Base-by-base conservation (phyloP, 129 eudicot genomes). In the Centella asiatica region DNA sequence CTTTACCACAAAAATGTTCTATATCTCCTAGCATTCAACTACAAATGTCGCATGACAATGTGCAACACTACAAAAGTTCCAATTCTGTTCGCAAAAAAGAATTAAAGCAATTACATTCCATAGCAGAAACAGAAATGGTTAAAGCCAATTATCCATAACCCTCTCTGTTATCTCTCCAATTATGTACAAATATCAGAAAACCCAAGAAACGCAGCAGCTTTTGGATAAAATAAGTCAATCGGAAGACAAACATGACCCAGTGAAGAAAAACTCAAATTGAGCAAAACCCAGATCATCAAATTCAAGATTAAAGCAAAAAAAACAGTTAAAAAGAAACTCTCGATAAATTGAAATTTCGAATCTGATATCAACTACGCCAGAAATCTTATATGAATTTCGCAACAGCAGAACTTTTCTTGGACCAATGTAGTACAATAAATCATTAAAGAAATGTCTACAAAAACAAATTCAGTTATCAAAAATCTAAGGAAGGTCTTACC, bases 261-360 rank as follows among this genome's bases (percentile, higher is more conserved):
- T 5, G n/a, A 13, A 40, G 23, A 51, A 62, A 72, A 72, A 34
- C 52, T 71, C 44, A 9, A 72, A 48, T 25, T 37, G 57, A 33
- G 65, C 40, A 64, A 77, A 61, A 37, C 75, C 70, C 65, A 55
- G 57, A 81, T 57, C 75, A 66, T 62, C 46, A 59, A 64, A 25
- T 32, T 49, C 62, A 66, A 48, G 50, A 66, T 48, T 56, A 31
- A 14, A 12, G 4, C 54, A n/a, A 29, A 37, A 19, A 65, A 71
- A 40, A 39, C 61, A 66, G 23, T 29, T 42, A 29, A 70, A 66
- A 62, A 23, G 65, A 72, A 68, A 52, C 50, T 31, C 62, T 57
- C 32, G 19, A 32, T 14, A 32, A 32, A 6, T 6, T 31, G 37
- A 69, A 27, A 58, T 9, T 23, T 7, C 26, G 49, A 58, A 51